These are phyloP conservation scores for Funneliformis geosporum DNA, from an alignment of 192 early-diverging fungal species.

Conservation along the genomic window DNA sequence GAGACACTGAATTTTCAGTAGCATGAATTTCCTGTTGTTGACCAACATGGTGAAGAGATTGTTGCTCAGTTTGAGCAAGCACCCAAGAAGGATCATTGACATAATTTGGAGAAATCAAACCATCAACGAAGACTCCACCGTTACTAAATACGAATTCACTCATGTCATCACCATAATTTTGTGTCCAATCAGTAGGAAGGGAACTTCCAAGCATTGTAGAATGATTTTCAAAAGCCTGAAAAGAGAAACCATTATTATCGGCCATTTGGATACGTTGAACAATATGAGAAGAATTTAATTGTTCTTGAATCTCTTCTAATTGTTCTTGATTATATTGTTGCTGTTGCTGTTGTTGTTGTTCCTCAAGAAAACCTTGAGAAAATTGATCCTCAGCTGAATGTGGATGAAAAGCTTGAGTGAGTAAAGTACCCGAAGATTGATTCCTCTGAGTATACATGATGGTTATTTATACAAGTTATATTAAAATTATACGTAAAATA, in stretches of 20 bases:
- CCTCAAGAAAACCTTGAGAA: neutral
- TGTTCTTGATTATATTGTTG: conserved; percentile 25
- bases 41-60: neutral
- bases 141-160: neutral
- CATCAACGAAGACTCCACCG: conserved; percentile 2
- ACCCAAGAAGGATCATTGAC: neutral
- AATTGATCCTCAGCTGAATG: conserved; percentile 22
- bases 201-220: neutral
- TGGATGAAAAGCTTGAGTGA: conserved; percentile 31
- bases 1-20: neutral
- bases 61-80: conserved; percentile 4
- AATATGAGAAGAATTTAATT: conserved; percentile 5
- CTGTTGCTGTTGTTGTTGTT: conserved; percentile 14
- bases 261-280: conserved; percentile 7
- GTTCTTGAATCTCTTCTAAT: conserved; percentile 21
- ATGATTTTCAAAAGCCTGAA: conserved; percentile 24
- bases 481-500: neutral
- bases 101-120: conserved; percentile 13
- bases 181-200: conserved; percentile 17
- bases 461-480: neutral
- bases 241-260: neutral
- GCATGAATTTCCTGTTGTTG: neutral
- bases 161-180: neutral
- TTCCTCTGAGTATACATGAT: conserved; percentile 24
- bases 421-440: neutral